These are phyloP conservation scores for Peronospora farinosa DNA, from an alignment of 352 stramenopile genomes.

Conservation along the genomic window DNA sequence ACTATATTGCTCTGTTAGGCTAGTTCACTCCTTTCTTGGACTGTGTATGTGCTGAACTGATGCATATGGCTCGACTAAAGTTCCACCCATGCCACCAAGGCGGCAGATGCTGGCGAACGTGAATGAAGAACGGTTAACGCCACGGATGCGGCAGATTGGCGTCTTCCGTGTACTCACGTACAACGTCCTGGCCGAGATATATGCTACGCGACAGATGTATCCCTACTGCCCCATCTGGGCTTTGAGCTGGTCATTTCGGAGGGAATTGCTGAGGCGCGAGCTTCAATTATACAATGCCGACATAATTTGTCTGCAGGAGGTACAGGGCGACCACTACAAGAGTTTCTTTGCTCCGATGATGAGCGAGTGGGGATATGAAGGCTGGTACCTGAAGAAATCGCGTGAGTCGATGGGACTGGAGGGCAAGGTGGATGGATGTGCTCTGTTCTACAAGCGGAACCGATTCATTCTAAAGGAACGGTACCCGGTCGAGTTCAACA, in stretches of 20 bases:
- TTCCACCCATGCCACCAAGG: slow-evolving; percentile 63
- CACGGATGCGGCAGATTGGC: slow-evolving; percentile 69
- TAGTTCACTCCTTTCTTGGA: slow-evolving; percentile 7
- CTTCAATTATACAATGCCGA: slow-evolving; percentile 90
- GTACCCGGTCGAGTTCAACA: slow-evolving; percentile 97
- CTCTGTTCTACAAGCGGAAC: slow-evolving; percentile 95
- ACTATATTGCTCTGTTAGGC: slow-evolving; percentile 18
- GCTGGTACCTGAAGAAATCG: slow-evolving; percentile 98
- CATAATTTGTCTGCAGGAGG: slow-evolving; percentile 96
- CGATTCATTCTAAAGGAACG: slow-evolving; percentile 85
- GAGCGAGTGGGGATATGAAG: slow-evolving; percentile 93
- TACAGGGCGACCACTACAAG: slow-evolving; percentile 98
- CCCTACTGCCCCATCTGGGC: slow-evolving; percentile 96
- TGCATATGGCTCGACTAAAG: slow-evolving; percentile 35
- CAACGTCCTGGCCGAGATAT: slow-evolving; percentile 90
- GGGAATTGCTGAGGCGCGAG: slow-evolving; percentile 86
- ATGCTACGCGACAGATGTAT: slow-evolving; percentile 90
- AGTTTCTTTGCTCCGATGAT: slow-evolving; percentile 94
- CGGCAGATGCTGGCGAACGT: slow-evolving; percentile 81
- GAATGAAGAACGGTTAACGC: slow-evolving; percentile 65
- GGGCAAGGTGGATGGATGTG: slow-evolving; percentile 97
- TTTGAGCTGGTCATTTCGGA: slow-evolving; percentile 94
- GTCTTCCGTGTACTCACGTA: slow-evolving; percentile 86
- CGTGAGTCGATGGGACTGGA: slow-evolving; percentile 94
- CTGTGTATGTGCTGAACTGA: slow-evolving; percentile 22